Evolutionary conservation across 176 grass and related monocot genomes (phyloP), one percentile per base, ranked within the genome.

Genomic region (Triticum timopheevii): DNA sequence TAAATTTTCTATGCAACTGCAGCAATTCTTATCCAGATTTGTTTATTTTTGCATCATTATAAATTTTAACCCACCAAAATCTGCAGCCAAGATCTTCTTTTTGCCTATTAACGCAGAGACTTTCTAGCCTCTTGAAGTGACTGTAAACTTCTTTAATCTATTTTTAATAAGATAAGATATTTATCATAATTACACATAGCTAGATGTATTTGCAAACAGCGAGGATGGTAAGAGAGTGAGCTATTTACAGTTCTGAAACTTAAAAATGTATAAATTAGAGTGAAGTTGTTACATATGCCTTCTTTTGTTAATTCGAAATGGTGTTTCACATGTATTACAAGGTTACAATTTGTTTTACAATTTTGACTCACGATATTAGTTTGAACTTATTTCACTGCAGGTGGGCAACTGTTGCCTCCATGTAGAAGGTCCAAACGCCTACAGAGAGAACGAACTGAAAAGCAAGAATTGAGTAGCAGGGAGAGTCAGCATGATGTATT

Each of bases 351-450:
- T 75, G 24, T 49, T 75, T 50, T 44, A 3, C 4, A 33, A 82
- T 16, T 30, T 75, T 7, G 11, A 75, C 72, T 25, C 24, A 63
- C 11, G 1, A n/a, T 79, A 1, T 58, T 40, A 4, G 9, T 80
- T 74, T 66, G 27, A 49, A 70, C 12, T 33, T 59, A 67, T 24
- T 65, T 73, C 23, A 80, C 3, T 13, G 47, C 44, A 85, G 82
- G 1, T 66, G 44, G 39, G 8, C 20, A 22, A 15, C 64, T 79
- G 61, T 11, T 40, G 3, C 42, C 5, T 66, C n/a, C 45, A 5
- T 20, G 10, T 42, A 84, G 87, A 80, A 89, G 82, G 15, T 89
- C 68, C 1, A 89, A 74, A 11, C 76, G 82, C 61, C 33, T 80
- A 19, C 58, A 20, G 4, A 10, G 1, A 1, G 74, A 85, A 58